Conservation (phyloP, 2,329 filamentous ascomycete genomes). For the Alternaria panax region DNA sequence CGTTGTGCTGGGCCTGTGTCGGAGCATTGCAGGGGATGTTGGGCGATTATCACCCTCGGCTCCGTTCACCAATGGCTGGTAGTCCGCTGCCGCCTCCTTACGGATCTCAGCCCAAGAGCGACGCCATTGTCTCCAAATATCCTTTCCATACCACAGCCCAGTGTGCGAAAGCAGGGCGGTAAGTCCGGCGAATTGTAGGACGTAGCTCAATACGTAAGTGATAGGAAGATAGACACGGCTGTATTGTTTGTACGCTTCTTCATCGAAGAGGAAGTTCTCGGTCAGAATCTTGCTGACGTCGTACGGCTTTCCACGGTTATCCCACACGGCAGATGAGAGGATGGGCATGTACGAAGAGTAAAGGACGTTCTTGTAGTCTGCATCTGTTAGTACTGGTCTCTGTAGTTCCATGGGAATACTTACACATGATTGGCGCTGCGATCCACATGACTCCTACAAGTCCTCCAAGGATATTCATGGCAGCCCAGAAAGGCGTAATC, state of each 20-base stretch:
- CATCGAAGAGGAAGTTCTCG: conserved; percentile 77
- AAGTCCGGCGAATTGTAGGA: conserved; percentile 83
- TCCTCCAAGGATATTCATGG: conserved; percentile 82
- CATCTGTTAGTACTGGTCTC: conserved; percentile 9
- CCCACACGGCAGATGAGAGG: conserved; percentile 82
- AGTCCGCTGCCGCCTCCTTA: conserved; percentile 37
- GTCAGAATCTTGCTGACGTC: conserved; percentile 83
- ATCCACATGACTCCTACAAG: conserved; percentile 87
- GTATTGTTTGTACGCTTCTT: conserved; percentile 78
- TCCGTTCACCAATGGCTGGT: conserved; percentile 43
- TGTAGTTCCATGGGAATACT: conserved; percentile 16
- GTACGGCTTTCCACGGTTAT: conserved; percentile 81
- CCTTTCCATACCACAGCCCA: conserved; percentile 81
- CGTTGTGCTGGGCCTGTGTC: conserved; percentile 38
- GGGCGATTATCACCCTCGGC: conserved; percentile 45
- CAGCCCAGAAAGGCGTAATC: conserved; percentile 85
- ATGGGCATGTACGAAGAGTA: conserved; percentile 89
- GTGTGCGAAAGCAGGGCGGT: conserved; percentile 83
- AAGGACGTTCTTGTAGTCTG: conserved; percentile 77
- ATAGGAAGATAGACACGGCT: conserved; percentile 85
- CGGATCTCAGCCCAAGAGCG: conserved; percentile 71
- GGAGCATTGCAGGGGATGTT: conserved; percentile 27
- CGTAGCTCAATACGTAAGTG: conserved; percentile 87
- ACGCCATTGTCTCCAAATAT: conserved; percentile 80
- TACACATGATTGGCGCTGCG: conserved; percentile 75